Evolutionary conservation across 1,139 yeast species (phyloP).

Genomic region (Blastobotrys raffinosifermentans): DNA sequence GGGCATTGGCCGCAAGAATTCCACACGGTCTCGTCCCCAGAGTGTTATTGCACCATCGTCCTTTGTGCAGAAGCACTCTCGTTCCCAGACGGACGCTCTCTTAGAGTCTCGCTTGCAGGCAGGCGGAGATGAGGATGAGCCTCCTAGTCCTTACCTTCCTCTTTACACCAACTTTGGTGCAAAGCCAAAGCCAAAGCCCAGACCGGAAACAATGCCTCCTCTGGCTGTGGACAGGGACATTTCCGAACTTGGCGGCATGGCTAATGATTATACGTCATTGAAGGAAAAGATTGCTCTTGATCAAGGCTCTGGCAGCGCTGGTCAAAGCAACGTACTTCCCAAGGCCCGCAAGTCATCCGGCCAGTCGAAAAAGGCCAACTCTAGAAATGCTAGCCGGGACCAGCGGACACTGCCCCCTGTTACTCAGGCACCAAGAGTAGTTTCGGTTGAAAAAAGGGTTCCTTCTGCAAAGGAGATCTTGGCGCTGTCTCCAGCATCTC

Average conservation of each 20-base stretch:
- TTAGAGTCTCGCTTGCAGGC: not conserved
- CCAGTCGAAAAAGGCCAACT: too few species aligned
- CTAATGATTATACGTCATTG: not conserved
- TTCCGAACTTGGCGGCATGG: too few species aligned
- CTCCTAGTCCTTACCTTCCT: too few species aligned
- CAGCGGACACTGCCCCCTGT: too few species aligned
- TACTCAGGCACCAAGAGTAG: not conserved
- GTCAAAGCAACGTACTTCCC: not conserved
- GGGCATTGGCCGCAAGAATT: too few species aligned
- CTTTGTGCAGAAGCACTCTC: constrained; percentile 1
- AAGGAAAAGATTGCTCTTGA: not conserved
- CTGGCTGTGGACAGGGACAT: too few species aligned
- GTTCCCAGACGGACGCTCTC: not conserved
- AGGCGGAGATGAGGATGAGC: not conserved
- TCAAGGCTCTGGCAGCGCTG: not conserved
- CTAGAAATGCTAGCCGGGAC: too few species aligned
- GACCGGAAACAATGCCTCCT: too few species aligned
- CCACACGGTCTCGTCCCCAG: not conserved
- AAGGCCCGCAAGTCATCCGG: not conserved
- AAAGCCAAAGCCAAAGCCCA: too few species aligned
- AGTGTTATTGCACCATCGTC: not conserved
- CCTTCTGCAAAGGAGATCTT: too few species aligned
- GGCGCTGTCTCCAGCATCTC: too few species aligned
- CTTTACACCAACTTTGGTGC: too few species aligned
- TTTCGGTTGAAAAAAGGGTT: not conserved